Base-by-base conservation (phyloP, 2,329 filamentous ascomycete species). In the Xylaria sp. region DNA sequence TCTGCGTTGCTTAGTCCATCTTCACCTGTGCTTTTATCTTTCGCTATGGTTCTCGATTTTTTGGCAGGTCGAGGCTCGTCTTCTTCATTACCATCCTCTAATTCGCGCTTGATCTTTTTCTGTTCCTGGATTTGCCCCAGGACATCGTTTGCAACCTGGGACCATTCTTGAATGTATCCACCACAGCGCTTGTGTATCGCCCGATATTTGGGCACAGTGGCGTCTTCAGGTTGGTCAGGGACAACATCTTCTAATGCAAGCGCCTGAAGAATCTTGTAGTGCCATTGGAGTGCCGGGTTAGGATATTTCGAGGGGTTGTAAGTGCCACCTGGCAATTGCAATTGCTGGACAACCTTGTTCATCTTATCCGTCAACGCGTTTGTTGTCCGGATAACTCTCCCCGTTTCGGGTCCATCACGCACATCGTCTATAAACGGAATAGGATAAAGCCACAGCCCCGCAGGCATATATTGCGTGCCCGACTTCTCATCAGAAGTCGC, bases 261-360 rank as follows among this genome's bases (percentile, higher is more conserved):
- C 6, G 92, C 91, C 79, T 99, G 96, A 0, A 99, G 82, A 51
- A 99, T 97, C 68, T 89, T 90, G 83, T 98, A 99, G 81, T 98
- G 96, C 94, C 95, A 99, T 80, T 99, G 96, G 27, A 99, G 84
- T 9, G 92, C 87, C 10, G 94, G 94, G 69, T 99, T 99, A 0
- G 96, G 93, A 74, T 97, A 98, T 75, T 91, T 96, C 1, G 84
- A 83, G 0, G 95, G 94, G 71, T 97, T 91, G 76, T 96, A 99
- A 36, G 87, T 84, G 5, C 87, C 94, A 74, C 92, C 94, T 0
- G 96, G 96, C 7, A 99, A 87, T 76, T 97, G 93, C 0, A 97
- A 82, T 72, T 97, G 93, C 76, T 96, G 91, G 2, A 97, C 83
- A 3, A 97, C 87, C 5, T 86, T 86, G 54, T 92, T 87, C 94